Percentiles rank a stretch among this genome's conserved stretches.
phyloP scores from a whole-genome alignment of 345 rosid genomes.

The Pseudoturritis turrita region DNA sequence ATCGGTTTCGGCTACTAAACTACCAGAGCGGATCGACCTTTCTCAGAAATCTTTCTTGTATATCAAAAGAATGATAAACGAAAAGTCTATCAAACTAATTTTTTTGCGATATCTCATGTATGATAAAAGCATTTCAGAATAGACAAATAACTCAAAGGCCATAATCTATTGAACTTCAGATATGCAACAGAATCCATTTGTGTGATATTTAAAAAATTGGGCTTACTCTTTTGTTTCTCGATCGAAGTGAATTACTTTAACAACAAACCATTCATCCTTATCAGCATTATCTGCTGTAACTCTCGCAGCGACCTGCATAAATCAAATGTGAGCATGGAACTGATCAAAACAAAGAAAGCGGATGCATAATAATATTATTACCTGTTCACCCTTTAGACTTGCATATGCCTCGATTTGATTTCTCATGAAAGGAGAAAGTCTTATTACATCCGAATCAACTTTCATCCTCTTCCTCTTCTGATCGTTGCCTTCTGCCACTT shows the following conservation, averaged over 20 bases:
- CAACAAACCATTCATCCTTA: constrained; percentile 82
- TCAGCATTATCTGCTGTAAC: constrained; percentile 66
- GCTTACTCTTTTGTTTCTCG: constrained; percentile 84
- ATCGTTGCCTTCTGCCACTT: constrained; percentile 63
- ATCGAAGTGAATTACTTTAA: constrained; percentile 79
- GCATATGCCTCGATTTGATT: constrained; percentile 64
- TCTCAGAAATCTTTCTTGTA: no score
- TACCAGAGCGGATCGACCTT: no score
- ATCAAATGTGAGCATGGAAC: background rate
- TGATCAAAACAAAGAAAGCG: background rate
- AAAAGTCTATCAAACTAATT: no score
- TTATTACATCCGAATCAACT: constrained; percentile 60
- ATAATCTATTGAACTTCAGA: background rate
- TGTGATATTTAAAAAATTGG: background rate
- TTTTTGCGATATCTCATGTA: background rate
- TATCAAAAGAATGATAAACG: background rate
- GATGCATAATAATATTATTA: background rate
- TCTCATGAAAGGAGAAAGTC: constrained; percentile 55
- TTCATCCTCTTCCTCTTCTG: constrained; percentile 74
- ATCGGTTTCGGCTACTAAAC: background rate
- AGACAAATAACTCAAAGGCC: background rate
- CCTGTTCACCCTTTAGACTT: constrained; percentile 84
- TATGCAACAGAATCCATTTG: background rate
- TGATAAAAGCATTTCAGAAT: background rate
- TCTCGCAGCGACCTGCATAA: constrained; percentile 82